Evolutionary conservation across 345 rosid species (phyloP).

Genomic region (Corchorus capsularis): DNA sequence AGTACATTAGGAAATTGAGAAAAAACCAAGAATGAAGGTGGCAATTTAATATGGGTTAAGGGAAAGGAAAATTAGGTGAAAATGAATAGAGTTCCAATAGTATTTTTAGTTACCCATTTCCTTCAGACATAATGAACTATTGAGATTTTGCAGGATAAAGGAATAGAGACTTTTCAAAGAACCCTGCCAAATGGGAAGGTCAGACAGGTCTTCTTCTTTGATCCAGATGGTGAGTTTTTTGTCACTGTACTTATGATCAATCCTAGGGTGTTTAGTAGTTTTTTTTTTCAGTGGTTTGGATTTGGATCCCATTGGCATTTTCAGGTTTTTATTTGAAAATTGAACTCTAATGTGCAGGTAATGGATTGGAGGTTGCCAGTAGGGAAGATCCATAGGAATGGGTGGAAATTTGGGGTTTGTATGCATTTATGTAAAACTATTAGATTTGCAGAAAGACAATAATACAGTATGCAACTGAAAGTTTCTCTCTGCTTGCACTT

Average conservation of each 20-base stretch:
- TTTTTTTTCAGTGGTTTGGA: background rate
- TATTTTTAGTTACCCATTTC: background rate
- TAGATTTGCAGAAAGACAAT: background rate
- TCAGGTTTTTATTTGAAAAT: slow-evolving; percentile 1
- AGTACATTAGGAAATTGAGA: background rate
- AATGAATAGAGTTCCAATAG: background rate
- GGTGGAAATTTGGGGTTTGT: background rate
- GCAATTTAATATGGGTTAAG: background rate
- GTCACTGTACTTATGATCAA: no score
- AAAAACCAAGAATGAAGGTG: background rate
- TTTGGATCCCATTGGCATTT: background rate
- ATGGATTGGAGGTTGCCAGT: slow-evolving; percentile 89
- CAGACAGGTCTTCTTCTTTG: slow-evolving; percentile 91
- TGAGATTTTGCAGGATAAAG: slow-evolving; percentile 60
- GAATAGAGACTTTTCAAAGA: slow-evolving; percentile 70
- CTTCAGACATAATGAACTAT: background rate
- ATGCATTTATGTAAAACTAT: background rate
- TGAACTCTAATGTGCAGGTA: slow-evolving; percentile 50
- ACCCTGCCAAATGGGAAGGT: slow-evolving; percentile 67
- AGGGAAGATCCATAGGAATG: slow-evolving; percentile 32
- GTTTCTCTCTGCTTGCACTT: background rate
- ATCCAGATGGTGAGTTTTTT: slow-evolving; percentile 76
- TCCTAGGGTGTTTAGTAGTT: background rate
- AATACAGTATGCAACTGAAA: background rate
- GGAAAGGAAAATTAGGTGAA: background rate